A percentile compares a stretch with the other conserved stretches of the same genome.
Conservation (phyloP, 2,329 filamentous ascomycete species). For the Hymenoscyphus repandus region DNA sequence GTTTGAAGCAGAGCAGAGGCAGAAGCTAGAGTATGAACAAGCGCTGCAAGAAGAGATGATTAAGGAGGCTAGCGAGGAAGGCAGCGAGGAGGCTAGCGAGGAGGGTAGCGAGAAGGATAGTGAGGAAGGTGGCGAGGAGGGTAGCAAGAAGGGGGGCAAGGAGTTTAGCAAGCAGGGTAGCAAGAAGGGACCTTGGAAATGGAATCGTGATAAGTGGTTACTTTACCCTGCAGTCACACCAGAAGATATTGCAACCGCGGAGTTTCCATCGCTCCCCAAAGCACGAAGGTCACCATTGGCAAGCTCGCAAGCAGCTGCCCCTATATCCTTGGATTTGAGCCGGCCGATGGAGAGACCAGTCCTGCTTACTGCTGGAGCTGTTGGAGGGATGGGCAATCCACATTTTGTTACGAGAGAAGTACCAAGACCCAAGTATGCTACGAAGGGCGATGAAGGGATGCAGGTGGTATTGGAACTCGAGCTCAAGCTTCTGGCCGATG, state of each 20-base stretch:
- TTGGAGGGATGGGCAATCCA: slow-evolving; percentile 88
- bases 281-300: slow-evolving; percentile 52
- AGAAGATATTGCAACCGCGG: slow-evolving; percentile 58
- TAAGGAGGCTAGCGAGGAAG: background rate
- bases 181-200: slow-evolving; percentile 33
- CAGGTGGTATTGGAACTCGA: slow-evolving; percentile 80
- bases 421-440: slow-evolving; percentile 79
- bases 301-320: slow-evolving; percentile 58
- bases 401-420: slow-evolving; percentile 79
- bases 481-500: slow-evolving; percentile 89
- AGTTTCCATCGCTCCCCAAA: slow-evolving; percentile 52
- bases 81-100: slow-evolving; percentile 11
- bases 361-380: slow-evolving; percentile 78
- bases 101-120: slow-evolving; percentile 17
- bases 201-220: slow-evolving; percentile 68
- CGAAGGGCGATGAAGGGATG: slow-evolving; percentile 75
- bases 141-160: background rate
- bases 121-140: background rate
- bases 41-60: slow-evolving; percentile 1
- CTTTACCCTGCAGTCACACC: slow-evolving; percentile 75
- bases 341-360: slow-evolving; percentile 77
- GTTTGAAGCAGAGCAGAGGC: slow-evolving; percentile 56
- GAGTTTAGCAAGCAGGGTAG: slow-evolving; percentile 17
- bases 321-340: slow-evolving; percentile 68
- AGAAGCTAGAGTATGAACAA: slow-evolving; percentile 34